Conservation (phyloP, 2,329 filamentous ascomycete genomes). For the Biscogniauxia marginata region DNA sequence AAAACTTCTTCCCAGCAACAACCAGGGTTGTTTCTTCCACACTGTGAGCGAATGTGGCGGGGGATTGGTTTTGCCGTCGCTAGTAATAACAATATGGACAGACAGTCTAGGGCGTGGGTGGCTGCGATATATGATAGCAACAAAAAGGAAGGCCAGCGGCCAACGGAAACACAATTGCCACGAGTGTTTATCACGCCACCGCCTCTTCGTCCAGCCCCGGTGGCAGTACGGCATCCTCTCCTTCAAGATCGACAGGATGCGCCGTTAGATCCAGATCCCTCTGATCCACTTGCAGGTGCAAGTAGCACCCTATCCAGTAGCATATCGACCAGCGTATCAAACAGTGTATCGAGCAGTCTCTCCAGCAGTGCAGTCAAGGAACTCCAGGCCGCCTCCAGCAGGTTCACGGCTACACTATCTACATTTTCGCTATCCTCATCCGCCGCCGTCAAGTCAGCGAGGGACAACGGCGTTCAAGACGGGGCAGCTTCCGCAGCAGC, state of each 20-base stretch:
- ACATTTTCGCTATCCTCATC: constrained; percentile 1
- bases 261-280: not conserved
- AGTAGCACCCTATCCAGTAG: not conserved
- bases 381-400: not conserved
- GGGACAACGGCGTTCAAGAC: not conserved
- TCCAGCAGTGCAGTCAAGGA: not conserved
- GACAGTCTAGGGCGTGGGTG: not conserved
- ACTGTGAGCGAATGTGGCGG: not conserved
- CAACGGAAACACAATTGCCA: not conserved
- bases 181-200: not conserved
- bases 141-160: not conserved
- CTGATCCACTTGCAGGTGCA: not conserved
- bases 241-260: not conserved
- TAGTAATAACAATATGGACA: not conserved
- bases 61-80: not conserved
- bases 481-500: not conserved
- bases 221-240: not conserved
- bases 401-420: not conserved
- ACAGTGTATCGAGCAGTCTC: not conserved
- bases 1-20: not conserved
- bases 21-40: not conserved
- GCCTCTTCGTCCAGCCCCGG: not conserved
- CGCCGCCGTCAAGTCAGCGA: constrained; percentile 1
- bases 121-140: not conserved
- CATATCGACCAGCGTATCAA: constrained; percentile 4